Percentiles rank a stretch among this genome's conserved stretches.
phyloP scores from a whole-genome alignment of 345 rosid genomes.

The Gynandropsis gynandra region DNA sequence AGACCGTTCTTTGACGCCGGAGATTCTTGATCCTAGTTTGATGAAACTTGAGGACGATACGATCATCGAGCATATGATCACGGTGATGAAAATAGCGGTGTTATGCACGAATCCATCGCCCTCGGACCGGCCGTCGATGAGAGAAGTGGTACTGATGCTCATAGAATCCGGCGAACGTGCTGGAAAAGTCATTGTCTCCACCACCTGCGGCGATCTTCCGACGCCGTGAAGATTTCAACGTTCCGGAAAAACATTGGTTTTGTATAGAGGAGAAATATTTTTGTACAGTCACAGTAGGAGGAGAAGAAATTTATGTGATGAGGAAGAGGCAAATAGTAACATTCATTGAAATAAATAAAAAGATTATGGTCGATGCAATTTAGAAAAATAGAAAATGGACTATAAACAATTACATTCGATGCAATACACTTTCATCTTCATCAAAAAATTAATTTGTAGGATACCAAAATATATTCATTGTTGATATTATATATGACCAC shows the following conservation, averaged over 20 bases:
- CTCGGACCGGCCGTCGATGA: constrained; percentile 76
- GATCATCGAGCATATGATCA: constrained; percentile 58
- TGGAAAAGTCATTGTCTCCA: constrained; percentile 34
- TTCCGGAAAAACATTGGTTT: constrained; percentile 1
- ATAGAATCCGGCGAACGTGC: constrained; percentile 57
- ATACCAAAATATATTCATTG: too few relatives aligned
- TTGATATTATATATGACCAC: too few relatives aligned
- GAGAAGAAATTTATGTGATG: too few relatives aligned
- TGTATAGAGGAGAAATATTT: background rate
- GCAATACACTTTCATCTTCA: too few relatives aligned
- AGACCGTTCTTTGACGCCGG: constrained; percentile 41
- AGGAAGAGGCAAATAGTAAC: too few relatives aligned
- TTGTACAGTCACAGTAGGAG: too few relatives aligned
- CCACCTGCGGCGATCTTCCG: constrained; percentile 31
- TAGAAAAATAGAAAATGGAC: too few relatives aligned
- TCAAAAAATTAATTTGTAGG: too few relatives aligned
- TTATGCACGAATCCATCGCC: constrained; percentile 69
- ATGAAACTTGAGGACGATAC: constrained; percentile 45
- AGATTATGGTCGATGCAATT: too few relatives aligned
- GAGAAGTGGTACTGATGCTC: constrained; percentile 76
- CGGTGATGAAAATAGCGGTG: constrained; percentile 67
- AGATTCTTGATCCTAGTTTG: constrained; percentile 54
- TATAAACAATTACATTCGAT: too few relatives aligned
- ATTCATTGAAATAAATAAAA: too few relatives aligned
- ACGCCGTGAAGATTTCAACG: constrained; percentile 15